Evolutionary conservation across 2,329 filamentous ascomycete species (phyloP).

Genomic region (Didymella glomerata): DNA sequence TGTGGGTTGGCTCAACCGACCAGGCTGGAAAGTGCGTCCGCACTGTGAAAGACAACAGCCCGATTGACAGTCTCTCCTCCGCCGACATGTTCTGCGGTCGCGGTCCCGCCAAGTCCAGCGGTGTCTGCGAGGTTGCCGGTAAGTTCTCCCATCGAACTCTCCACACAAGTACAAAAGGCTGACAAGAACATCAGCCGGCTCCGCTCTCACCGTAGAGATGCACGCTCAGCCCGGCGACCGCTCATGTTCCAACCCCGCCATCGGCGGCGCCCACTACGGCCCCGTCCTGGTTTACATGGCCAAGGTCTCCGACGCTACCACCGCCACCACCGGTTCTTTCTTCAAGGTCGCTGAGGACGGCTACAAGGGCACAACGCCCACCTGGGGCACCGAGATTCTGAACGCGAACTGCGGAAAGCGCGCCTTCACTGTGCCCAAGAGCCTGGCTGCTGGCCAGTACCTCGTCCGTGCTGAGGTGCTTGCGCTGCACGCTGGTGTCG

Average conservation of each 20-base stretch:
- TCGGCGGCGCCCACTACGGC: constrained; percentile 51
- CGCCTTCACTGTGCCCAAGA: constrained; percentile 48
- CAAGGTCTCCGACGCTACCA: constrained; percentile 48
- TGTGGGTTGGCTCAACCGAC: constrained; percentile 49
- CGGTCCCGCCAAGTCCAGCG: constrained; percentile 34
- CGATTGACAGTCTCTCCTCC: constrained; percentile 41
- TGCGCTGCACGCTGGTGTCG: constrained; percentile 46
- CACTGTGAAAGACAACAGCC: constrained; percentile 49
- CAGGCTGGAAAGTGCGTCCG: constrained; percentile 42
- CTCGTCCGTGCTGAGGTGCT: constrained; percentile 48
- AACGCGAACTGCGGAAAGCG: constrained; percentile 52
- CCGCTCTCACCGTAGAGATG: constrained; percentile 49
- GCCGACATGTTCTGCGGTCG: constrained; percentile 51
- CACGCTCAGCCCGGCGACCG: constrained; percentile 48
- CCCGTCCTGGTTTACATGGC: constrained; percentile 52
- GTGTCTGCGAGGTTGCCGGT: constrained; percentile 49
- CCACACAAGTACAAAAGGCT: background rate
- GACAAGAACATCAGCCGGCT: constrained; percentile 40
- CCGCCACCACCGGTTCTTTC: constrained; percentile 42
- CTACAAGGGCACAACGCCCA: constrained; percentile 47
- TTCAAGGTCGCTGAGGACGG: constrained; percentile 52
- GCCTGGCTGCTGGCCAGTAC: constrained; percentile 44
- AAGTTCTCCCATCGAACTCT: constrained; percentile 7
- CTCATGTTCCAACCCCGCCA: constrained; percentile 44
- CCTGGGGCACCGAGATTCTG: constrained; percentile 51